Conservation (phyloP, 163 green algal genomes). For the Chlamydomonas reinhardtii region DNA sequence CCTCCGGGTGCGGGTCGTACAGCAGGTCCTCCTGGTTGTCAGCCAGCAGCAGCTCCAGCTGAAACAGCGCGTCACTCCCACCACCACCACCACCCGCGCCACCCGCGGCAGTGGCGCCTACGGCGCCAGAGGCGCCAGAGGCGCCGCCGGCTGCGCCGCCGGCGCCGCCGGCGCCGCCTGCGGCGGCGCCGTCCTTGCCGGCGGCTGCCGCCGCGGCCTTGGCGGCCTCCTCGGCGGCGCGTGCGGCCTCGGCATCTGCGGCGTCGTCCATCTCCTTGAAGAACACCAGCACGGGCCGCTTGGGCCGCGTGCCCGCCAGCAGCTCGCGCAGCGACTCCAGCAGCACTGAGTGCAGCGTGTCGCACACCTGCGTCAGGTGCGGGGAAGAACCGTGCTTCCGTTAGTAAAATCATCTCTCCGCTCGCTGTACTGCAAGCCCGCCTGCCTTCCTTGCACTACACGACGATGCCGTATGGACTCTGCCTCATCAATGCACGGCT, state of each 20-base stretch:
- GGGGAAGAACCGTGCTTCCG: too few relatives aligned
- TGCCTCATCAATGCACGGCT: too few relatives aligned
- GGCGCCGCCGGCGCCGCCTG: constrained; percentile 13
- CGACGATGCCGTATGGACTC: too few relatives aligned
- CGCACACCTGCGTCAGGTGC: constrained; percentile 55
- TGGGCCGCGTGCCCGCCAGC: constrained; percentile 52
- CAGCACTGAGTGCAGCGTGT: constrained; percentile 78
- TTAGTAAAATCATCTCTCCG: too few relatives aligned
- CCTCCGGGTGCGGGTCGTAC: constrained; percentile 68
- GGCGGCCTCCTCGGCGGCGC: constrained; percentile 10
- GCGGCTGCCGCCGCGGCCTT: background rate
- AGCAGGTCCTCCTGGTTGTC: constrained; percentile 62
- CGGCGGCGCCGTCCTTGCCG: constrained; percentile 2
- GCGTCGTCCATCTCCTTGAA: constrained; percentile 47
- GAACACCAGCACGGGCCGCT: constrained; percentile 4
- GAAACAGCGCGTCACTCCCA: constrained; percentile 67
- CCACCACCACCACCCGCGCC: background rate
- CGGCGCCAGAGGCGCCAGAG: background rate
- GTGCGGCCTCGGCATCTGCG: background rate
- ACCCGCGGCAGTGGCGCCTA: background rate
- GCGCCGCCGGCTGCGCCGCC: background rate
- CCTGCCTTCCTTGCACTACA: too few relatives aligned
- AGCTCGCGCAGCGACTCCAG: constrained; percentile 73
- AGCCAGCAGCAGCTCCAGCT: constrained; percentile 76
- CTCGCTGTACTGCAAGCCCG: too few relatives aligned